Conservation (phyloP, 1,284 basidiomycete genomes). For the Rhodotorula glutinis region DNA sequence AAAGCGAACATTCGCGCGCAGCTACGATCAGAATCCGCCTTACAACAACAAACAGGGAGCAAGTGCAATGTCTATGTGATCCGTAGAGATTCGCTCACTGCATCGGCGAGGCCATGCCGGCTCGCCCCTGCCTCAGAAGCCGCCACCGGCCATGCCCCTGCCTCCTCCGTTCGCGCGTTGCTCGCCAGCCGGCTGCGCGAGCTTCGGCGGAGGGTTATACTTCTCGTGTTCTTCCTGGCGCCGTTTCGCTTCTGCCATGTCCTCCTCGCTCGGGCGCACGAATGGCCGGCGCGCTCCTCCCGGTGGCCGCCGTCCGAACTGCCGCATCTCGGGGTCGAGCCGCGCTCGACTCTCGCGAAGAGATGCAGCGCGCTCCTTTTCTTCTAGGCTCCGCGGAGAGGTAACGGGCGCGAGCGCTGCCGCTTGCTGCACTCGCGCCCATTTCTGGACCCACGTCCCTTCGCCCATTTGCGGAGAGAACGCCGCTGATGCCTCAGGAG, state of each 20-base stretch:
- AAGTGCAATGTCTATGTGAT: too few relatives aligned
- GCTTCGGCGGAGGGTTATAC: not conserved
- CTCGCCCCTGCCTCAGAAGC: not conserved
- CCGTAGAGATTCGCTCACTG: too few relatives aligned
- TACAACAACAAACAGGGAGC: too few relatives aligned
- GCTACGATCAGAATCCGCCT: too few relatives aligned
- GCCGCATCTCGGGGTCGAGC: not conserved
- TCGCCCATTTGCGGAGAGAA: slow-evolving; percentile 19
- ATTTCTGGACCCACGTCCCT: slow-evolving; percentile 34
- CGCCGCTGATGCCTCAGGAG: not conserved
- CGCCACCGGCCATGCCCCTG: slow-evolving; percentile 9
- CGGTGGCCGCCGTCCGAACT: not conserved
- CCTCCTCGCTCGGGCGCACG: slow-evolving; percentile 21
- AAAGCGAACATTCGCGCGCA: too few relatives aligned
- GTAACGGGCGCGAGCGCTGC: slow-evolving; percentile 8
- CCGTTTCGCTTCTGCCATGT: slow-evolving; percentile 10
- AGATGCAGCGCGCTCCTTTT: not conserved
- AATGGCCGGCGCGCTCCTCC: slow-evolving; percentile 1
- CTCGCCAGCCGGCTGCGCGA: not conserved
- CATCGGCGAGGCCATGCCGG: too few relatives aligned
- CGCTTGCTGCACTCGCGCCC: slow-evolving; percentile 35
- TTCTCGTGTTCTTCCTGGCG: not conserved
- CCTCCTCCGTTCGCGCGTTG: slow-evolving; percentile 6
- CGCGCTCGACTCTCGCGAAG: not conserved
- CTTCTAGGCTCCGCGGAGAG: not conserved